Conservation (phyloP, 306 rosid species). For the Aeschynomene evenia region DNA sequence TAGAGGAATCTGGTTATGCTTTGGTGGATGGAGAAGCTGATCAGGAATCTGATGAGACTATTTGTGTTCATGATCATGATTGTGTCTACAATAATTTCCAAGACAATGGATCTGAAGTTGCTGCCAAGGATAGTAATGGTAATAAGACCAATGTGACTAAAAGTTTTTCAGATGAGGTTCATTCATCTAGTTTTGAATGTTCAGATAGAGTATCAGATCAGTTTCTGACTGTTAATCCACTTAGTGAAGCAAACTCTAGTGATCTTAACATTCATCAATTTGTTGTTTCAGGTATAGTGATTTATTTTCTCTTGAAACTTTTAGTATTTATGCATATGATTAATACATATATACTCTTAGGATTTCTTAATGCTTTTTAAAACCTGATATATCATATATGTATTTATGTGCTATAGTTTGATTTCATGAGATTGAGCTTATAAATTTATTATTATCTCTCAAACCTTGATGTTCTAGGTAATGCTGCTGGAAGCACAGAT, state of each 20-base stretch:
- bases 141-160: not conserved
- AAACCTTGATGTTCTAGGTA: slow-evolving; percentile 8
- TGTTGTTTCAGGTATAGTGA: slow-evolving; percentile 9
- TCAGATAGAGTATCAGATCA: not conserved
- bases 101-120: too few relatives aligned
- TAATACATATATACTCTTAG: too few relatives aligned
- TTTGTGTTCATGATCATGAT: not conserved
- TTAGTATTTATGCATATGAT: too few relatives aligned
- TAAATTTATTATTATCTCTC: not conserved
- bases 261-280: slow-evolving; percentile 1
- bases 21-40: slow-evolving; percentile 2
- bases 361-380: not conserved
- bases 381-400: too few relatives aligned
- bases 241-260: not conserved
- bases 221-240: not conserved
- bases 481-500: slow-evolving; percentile 1
- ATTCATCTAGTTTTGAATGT: not conserved
- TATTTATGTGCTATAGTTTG: not conserved
- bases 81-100: too few relatives aligned
- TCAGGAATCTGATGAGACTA: not conserved
- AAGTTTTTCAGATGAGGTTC: not conserved
- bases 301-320: too few relatives aligned
- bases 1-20: slow-evolving; percentile 10
- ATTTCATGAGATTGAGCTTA: not conserved
- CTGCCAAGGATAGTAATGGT: not conserved